Conservation (phyloP, 2,329 filamentous ascomycete species). For the Cryphonectria parasitica region DNA sequence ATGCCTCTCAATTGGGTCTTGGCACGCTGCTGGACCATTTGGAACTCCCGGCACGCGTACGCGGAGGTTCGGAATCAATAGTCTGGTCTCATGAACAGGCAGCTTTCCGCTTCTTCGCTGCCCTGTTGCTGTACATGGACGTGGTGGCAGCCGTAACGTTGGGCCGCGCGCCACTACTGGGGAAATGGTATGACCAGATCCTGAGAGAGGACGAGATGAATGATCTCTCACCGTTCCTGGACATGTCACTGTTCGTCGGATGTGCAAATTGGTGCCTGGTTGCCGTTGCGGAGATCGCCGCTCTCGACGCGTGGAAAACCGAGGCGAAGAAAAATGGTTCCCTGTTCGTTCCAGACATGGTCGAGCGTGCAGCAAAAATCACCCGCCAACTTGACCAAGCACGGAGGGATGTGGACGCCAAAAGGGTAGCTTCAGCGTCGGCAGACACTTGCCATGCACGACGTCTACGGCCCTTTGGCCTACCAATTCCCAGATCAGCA, state of each 20-base stretch:
- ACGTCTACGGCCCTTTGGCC: not conserved
- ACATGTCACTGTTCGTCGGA: slow-evolving; percentile 45
- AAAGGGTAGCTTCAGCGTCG: not conserved
- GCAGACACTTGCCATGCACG: not conserved
- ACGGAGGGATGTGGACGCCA: not conserved
- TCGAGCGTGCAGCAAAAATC: slow-evolving; percentile 43
- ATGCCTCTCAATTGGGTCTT: not conserved
- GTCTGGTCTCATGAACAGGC: slow-evolving; percentile 36
- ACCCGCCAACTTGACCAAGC: not conserved
- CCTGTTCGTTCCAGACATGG: slow-evolving; percentile 51
- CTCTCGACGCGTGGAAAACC: slow-evolving; percentile 60
- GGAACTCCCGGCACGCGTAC: not conserved
- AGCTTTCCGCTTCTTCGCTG: slow-evolving; percentile 39
- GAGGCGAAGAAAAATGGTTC: slow-evolving; percentile 46
- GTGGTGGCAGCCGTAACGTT: slow-evolving; percentile 41
- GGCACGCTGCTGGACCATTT: not conserved
- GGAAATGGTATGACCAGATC: not conserved
- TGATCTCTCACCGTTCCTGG: not conserved
- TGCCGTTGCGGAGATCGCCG: slow-evolving; percentile 57
- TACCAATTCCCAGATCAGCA: not conserved
- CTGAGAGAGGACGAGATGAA: not conserved
- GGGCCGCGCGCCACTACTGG: slow-evolving; percentile 40
- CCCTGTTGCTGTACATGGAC: slow-evolving; percentile 43
- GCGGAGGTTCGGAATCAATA: not conserved
- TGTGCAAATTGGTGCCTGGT: slow-evolving; percentile 61